Evolutionary conservation across 108 stramenopile species (phyloP).

Genomic region (Thalassiosira profunda): DNA sequence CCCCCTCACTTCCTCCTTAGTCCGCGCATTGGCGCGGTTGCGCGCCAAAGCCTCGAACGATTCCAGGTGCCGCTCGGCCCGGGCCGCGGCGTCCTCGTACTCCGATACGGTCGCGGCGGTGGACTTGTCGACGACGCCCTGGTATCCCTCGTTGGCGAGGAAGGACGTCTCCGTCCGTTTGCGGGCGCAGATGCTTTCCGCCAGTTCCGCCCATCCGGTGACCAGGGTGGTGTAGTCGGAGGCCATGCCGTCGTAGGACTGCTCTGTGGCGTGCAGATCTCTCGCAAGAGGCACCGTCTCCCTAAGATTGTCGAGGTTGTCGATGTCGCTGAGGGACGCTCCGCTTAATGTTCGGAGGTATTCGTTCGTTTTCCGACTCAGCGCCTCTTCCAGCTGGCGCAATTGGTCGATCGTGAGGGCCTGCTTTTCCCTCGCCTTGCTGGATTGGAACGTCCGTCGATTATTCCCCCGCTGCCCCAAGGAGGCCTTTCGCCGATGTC

Average conservation of each 20-base stretch:
- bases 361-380: neutral
- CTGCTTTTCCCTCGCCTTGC: neutral
- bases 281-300: neutral
- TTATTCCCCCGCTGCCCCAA: neutral
- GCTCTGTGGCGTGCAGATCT: conserved; percentile 30
- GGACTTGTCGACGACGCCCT: neutral
- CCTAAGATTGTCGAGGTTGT: neutral
- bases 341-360: neutral
- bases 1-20: conserved; percentile 9
- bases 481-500: too few relatives aligned
- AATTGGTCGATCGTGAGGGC: neutral
- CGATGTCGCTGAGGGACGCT: neutral
- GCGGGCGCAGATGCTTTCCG: conserved; percentile 15
- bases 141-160: neutral
- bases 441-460: neutral
- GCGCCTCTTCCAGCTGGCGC: neutral
- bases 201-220: conserved; percentile 14
- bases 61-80: conserved; percentile 34
- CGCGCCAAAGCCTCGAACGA: conserved; percentile 32
- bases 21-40: conserved; percentile 5
- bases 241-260: conserved; percentile 16
- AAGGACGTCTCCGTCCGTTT: neutral
- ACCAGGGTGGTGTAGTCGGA: conserved; percentile 28
- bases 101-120: neutral
- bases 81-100: conserved; percentile 8